phyloP scores from a whole-genome alignment of 257 asterid species.

The Gentiana straminea region DNA sequence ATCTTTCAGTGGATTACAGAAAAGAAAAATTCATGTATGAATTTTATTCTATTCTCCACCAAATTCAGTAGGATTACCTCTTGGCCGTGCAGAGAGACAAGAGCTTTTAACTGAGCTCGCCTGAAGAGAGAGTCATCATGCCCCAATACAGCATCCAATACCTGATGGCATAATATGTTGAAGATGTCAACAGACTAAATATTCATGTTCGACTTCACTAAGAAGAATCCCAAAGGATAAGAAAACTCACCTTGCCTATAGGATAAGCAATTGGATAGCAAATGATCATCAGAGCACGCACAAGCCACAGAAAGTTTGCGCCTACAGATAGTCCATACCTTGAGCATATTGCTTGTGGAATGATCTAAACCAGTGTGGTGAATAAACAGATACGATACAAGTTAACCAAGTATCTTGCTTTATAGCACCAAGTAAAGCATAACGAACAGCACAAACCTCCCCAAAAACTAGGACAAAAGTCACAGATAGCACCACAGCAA shows the following conservation, averaged over 20 bases:
- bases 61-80: constrained; percentile 45
- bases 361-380: constrained; percentile 38
- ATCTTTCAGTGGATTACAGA: not conserved
- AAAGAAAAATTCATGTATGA: too few species aligned
- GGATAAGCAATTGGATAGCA: constrained; percentile 90
- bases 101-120: constrained; percentile 94
- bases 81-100: constrained; percentile 83
- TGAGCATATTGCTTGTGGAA: constrained; percentile 93
- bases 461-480: constrained; percentile 96
- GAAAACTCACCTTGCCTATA: constrained; percentile 61
- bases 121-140: constrained; percentile 75
- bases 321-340: constrained; percentile 97
- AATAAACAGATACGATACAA: constrained; percentile 12
- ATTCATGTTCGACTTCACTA: not conserved
- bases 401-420: not conserved
- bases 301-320: constrained; percentile 89
- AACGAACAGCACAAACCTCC: constrained; percentile 50
- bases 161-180: constrained; percentile 23
- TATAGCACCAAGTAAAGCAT: not conserved
- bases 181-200: not conserved
- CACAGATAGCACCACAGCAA: constrained; percentile 88
- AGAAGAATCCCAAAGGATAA: not conserved
- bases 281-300: constrained; percentile 73
- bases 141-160: constrained; percentile 79
- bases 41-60: too few species aligned